Evolutionary conservation across 2,329 filamentous ascomycete species (phyloP), one percentile per base, ranked within the genome.

Genomic region (Penicillium sp.): DNA sequence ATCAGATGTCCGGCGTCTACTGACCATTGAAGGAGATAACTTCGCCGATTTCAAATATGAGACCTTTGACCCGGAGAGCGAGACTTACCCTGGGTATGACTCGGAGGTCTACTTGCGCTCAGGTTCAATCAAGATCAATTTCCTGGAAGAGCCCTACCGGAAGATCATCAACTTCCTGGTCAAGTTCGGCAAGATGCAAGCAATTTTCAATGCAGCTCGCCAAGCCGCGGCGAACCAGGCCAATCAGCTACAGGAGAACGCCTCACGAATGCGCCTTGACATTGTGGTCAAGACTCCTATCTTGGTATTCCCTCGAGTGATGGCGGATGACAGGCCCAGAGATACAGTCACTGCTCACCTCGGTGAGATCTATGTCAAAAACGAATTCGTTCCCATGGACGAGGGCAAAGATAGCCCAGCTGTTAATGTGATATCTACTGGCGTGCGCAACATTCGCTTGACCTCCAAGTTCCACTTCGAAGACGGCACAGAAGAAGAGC

Each of bases 111-210:
- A 87, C 69, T 80, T 99, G 11, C 88, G 93, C 35, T 93, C 95
- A 19, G 95, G 95, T 1, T 99, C 95, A 0, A 89, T 99, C 73
- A 98, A 96, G 77, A 83, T 99, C 71, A 98, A 97, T 72, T 99
- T 99, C 72, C 79, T 98, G 4, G 93, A 97, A 60, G 96, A 99
- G 73, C 95, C 95, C 0, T 97, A 98, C 80, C 87, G 95, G 52
- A 98, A 98, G 77, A 98, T 99, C 62, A 91, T 99, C 75, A 91
- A 96, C 65, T 99, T 99, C 75, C 81, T 96, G 44, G 92, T 99
- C 73, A 99, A 99, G 69, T 99, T 99, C 73, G 95, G 96, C 59
- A 96, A 96, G 77, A 99, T 99, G 95, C 95, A 99, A 75, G 93
- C 95, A 23, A 90, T 99, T 53, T 99, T 96, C 80, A 99, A 99